phyloP scores from a whole-genome alignment of 2,329 filamentous ascomycete species.

The Aspergillus transmontanensis region DNA sequence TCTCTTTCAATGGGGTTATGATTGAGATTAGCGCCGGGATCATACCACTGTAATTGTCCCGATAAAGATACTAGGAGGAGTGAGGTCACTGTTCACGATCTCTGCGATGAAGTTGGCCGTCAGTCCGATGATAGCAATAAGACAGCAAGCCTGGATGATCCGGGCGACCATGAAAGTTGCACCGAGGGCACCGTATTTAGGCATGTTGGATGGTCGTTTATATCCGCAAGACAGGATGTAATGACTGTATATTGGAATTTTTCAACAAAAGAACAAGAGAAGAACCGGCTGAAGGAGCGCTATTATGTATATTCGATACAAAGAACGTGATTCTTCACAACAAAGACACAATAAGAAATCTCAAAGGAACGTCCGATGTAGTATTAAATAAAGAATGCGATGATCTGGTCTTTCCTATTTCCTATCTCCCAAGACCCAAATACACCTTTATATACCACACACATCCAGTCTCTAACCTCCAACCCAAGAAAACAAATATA shows the following conservation, averaged over 20 bases:
- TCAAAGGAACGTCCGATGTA: background rate
- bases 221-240: background rate
- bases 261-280: no score
- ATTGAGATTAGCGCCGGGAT: slow-evolving; percentile 23
- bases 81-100: slow-evolving; percentile 67
- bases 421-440: background rate
- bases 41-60: slow-evolving; percentile 79
- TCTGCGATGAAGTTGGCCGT: slow-evolving; percentile 79
- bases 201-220: slow-evolving; percentile 23
- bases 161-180: slow-evolving; percentile 77
- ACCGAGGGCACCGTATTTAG: slow-evolving; percentile 69
- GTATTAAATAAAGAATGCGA: background rate
- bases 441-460: background rate
- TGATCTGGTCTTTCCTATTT: background rate
- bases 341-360: slow-evolving; percentile 1
- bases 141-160: slow-evolving; percentile 68
- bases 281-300: background rate
- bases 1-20: background rate
- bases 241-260: background rate
- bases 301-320: background rate
- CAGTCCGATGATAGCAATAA: slow-evolving; percentile 78
- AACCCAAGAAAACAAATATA: background rate
- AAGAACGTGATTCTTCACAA: background rate
- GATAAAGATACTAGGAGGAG: slow-evolving; percentile 72
- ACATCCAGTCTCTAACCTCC: background rate